These are phyloP conservation scores for Jackrogersella minutella DNA, from an alignment of 495 filamentous ascomycete genomes.

Conservation along the genomic window DNA sequence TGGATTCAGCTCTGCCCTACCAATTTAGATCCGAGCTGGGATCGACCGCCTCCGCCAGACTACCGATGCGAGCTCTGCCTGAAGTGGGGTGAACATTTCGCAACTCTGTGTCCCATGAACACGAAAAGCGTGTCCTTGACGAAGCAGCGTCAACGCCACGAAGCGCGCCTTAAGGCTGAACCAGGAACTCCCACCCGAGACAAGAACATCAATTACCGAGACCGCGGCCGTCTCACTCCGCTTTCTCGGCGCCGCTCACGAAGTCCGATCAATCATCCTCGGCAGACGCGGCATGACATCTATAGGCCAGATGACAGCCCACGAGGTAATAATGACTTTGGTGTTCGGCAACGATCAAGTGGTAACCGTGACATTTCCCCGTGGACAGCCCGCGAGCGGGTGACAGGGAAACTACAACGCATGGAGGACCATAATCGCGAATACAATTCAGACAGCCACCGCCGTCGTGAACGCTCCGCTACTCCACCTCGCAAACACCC, in stretches of 20 bases:
- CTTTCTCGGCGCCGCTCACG: constrained; percentile 10
- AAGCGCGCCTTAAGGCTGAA: not conserved
- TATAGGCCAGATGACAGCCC: constrained; percentile 11
- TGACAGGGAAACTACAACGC: constrained; percentile 1
- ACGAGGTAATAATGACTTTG: not conserved
- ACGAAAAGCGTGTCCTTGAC: constrained; percentile 38
- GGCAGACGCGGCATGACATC: not conserved
- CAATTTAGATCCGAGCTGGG: constrained; percentile 48
- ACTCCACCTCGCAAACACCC: not conserved
- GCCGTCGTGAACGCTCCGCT: not conserved
- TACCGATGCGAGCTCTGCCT: constrained; percentile 52
- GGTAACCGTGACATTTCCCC: constrained; percentile 12
- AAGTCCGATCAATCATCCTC: not conserved
- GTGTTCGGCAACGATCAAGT: not conserved
- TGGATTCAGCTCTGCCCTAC: constrained; percentile 51
- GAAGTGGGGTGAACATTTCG: constrained; percentile 42
- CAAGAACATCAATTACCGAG: not conserved
- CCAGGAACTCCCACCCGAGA: not conserved
- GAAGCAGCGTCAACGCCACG: constrained; percentile 30
- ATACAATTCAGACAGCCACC: not conserved
- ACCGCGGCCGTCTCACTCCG: not conserved
- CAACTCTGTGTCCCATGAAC: constrained; percentile 48
- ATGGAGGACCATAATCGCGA: not conserved
- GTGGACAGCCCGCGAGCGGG: constrained; percentile 5
- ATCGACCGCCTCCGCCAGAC: constrained; percentile 34